phyloP scores from a whole-genome alignment of 148 eudicot species.

The Amaranthus hypochondriacus region DNA sequence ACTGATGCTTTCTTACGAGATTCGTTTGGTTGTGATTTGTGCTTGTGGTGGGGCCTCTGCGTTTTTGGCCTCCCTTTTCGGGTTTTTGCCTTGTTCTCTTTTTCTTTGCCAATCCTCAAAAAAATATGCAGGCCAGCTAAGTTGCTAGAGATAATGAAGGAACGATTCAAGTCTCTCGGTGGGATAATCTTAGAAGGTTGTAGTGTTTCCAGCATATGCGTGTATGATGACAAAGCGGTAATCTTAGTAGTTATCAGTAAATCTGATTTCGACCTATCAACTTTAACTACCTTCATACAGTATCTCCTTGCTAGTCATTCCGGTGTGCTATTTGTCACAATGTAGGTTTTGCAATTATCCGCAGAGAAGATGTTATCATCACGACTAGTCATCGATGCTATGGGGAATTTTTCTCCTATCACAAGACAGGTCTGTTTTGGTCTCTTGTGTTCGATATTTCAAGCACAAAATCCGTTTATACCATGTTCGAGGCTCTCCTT shows the following conservation, averaged over 20 bases:
- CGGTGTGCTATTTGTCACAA: slow-evolving; percentile 1
- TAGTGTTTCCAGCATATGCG: slow-evolving; percentile 59
- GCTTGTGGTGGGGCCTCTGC: no score
- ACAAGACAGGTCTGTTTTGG: slow-evolving; percentile 70
- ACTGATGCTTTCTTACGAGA: no score
- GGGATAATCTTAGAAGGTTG: slow-evolving; percentile 79
- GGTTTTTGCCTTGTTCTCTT: background rate
- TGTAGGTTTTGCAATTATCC: slow-evolving; percentile 68
- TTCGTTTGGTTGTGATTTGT: no score
- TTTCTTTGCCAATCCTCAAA: background rate
- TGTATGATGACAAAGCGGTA: slow-evolving; percentile 84
- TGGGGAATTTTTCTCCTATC: slow-evolving; percentile 97
- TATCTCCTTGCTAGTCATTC: background rate
- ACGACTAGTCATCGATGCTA: slow-evolving; percentile 78
- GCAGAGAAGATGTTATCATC: slow-evolving; percentile 65
- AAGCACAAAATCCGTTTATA: slow-evolving; percentile 1
- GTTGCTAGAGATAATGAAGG: slow-evolving; percentile 70
- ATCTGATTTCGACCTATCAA: background rate
- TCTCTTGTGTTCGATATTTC: background rate
- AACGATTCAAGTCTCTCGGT: slow-evolving; percentile 64
- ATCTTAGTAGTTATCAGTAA: slow-evolving; percentile 27
- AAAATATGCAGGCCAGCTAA: slow-evolving; percentile 61
- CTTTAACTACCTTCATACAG: background rate
- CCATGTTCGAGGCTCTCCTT: background rate
- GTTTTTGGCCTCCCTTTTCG: no score